Percentiles rank a stretch among this genome's conserved stretches.
Evolutionary conservation across 1,284 basidiomycete species (phyloP).

Genomic region (Apiotrichum akiyoshidainum): DNA sequence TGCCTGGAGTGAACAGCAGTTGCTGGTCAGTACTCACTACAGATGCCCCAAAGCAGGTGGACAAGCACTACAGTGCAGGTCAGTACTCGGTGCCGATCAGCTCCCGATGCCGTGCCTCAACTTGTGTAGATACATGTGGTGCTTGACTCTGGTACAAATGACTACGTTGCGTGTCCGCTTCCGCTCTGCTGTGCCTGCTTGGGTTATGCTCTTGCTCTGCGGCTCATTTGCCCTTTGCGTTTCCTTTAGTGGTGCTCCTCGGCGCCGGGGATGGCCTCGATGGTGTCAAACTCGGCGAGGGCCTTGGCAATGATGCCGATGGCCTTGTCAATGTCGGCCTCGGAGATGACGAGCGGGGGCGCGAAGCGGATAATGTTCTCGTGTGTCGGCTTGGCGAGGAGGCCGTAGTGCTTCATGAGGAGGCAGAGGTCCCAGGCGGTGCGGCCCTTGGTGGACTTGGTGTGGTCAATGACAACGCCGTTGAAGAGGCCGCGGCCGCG

Average conservation of each 20-base stretch:
- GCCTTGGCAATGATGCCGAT: slow-evolving; percentile 73
- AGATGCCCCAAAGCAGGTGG: too few species aligned
- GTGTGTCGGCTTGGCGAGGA: slow-evolving; percentile 87
- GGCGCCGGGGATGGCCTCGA: slow-evolving; percentile 67
- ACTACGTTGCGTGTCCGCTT: too few species aligned
- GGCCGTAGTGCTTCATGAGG: slow-evolving; percentile 80
- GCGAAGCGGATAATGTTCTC: slow-evolving; percentile 72
- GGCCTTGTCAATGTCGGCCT: slow-evolving; percentile 73
- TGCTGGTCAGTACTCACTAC: too few species aligned
- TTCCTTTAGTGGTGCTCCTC: slow-evolving; percentile 28
- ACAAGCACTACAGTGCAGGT: too few species aligned
- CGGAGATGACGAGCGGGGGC: slow-evolving; percentile 87
- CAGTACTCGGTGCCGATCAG: too few species aligned
- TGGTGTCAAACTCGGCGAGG: slow-evolving; percentile 72
- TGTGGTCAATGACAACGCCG: slow-evolving; percentile 89
- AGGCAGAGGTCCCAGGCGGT: slow-evolving; percentile 96
- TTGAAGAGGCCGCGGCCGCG: slow-evolving; percentile 87
- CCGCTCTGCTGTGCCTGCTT: too few species aligned
- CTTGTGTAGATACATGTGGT: too few species aligned
- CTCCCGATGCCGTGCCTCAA: too few species aligned
- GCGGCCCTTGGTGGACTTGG: slow-evolving; percentile 67
- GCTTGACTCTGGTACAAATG: too few species aligned
- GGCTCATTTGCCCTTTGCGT: not conserved
- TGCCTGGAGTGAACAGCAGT: too few species aligned
- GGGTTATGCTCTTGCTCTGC: too few species aligned